Base-by-base conservation (phyloP, 129 eudicot genomes). In the Flaveria linearis region DNA sequence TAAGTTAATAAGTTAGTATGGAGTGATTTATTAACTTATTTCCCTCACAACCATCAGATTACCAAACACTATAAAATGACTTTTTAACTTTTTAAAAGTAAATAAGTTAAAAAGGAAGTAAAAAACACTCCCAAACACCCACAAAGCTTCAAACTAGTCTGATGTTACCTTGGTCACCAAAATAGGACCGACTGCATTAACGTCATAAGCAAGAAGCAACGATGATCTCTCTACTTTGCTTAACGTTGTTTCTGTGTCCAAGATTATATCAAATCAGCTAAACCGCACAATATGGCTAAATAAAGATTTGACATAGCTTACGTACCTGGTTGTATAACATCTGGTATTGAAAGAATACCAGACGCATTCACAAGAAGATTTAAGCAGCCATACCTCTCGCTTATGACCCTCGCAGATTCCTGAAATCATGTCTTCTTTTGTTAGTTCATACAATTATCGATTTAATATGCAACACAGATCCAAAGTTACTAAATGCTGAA, bases 281-380 rank as follows among this genome's bases (percentile, higher is more conserved):
- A 6, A 16, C 47, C 60, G 17, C 30, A 16, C 39, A 16, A 74
- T 25, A 42, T 15, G 49, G 20, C 18, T 25, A 33, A 41, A 57
- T 56, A 42, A 57, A 18, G 9, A 61, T 9, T 36, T 33, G 68
- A 53, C 16, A 33, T 39, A n/a, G 52, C 17, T 50, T 45, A 66
- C 30, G 17, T 80, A 94, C 99, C 99, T 86, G 97, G 99, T 71
- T 91, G 96, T 76, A 94, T 62, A 36, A 91, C 87, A 72, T 82
- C 78, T 20, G 99, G 97, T 64, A 87, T 83, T 16, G 99, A 89
- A 61, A 94, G 94, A 84, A 94, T 78, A 7, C 96, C 97, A 73
- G 97, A 91, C 70, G 99, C 88, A 80, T 94, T 91, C 33, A 94
- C 82, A 50, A 94, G 92, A 74, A 94, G 96, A 88, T 91, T 91